A percentile compares a stretch with the other conserved stretches of the same genome.
These are phyloP conservation scores for Agaricales sp. DNA, from an alignment of 1,284 basidiomycete species.

Conservation along the genomic window DNA sequence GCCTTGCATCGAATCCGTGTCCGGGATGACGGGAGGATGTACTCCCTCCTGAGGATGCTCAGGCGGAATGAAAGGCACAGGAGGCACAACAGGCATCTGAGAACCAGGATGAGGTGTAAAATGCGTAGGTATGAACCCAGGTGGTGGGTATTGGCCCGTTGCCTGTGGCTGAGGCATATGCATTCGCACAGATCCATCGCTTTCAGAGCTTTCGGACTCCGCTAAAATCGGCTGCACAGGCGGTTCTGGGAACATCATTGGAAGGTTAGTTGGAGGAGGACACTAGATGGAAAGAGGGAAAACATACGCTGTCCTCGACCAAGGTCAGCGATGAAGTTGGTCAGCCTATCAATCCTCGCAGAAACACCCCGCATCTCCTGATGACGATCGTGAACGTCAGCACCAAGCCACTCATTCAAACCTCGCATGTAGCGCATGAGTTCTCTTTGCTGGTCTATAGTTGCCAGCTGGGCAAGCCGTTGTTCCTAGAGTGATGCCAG, in stretches of 20 bases:
- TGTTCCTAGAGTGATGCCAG: constrained; percentile 58
- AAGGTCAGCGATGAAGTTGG: constrained; percentile 37
- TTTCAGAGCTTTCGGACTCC: no score
- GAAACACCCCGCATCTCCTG: constrained; percentile 56
- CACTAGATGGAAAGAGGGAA: neutral
- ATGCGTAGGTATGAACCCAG: neutral
- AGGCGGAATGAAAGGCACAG: neutral
- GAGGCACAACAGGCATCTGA: no score
- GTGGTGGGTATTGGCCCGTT: no score
- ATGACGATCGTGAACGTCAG: constrained; percentile 66
- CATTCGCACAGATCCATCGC: no score
- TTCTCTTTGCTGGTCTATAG: constrained; percentile 66
- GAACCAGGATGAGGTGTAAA: no score
- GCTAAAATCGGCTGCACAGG: no score
- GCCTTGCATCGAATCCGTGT: no score
- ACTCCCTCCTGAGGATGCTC: no score
- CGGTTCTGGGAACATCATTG: no score
- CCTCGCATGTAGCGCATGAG: constrained; percentile 65
- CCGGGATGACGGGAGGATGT: no score
- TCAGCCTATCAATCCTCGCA: constrained; percentile 50
- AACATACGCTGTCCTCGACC: constrained; percentile 11
- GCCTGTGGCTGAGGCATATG: neutral
- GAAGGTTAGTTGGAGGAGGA: no score
- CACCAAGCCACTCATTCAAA: constrained; percentile 64
- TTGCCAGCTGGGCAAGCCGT: constrained; percentile 57